Percentiles rank a stretch among this genome's conserved stretches.
These are phyloP conservation scores for Suhomyces sp. DNA, from an alignment of 805 yeast species.

Conservation along the genomic window DNA sequence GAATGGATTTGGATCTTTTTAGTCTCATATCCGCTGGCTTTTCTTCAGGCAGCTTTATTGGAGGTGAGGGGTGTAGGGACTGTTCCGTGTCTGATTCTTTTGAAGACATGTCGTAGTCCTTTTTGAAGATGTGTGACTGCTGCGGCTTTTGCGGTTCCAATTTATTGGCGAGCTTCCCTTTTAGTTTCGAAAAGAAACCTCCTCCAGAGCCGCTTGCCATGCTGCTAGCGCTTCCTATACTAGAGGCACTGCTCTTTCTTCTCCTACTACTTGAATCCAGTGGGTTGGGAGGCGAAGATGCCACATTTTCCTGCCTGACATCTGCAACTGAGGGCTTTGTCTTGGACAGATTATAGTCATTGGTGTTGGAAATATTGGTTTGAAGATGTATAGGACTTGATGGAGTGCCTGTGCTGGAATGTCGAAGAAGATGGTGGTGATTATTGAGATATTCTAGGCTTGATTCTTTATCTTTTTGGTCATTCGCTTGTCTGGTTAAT, in stretches of 20 bases:
- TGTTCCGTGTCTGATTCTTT: conserved; percentile 1
- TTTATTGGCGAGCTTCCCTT: conserved; percentile 21
- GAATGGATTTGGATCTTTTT: conserved; percentile 9
- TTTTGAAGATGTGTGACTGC: conserved; percentile 14
- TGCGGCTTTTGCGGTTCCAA: conserved; percentile 3
- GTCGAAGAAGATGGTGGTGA: background rate
- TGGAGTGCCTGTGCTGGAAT: background rate
- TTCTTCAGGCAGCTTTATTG: background rate
- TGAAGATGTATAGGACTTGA: conserved; percentile 15
- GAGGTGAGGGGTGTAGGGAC: background rate
- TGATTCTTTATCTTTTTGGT: background rate
- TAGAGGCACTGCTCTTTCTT: conserved; percentile 18
- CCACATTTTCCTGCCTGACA: conserved; percentile 19
- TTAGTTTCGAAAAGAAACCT: conserved; percentile 38
- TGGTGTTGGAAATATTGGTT: conserved; percentile 31
- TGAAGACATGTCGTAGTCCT: conserved; percentile 15
- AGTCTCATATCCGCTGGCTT: background rate
- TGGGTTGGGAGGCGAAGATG: conserved; percentile 6
- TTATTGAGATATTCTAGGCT: background rate
- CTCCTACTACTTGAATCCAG: conserved; percentile 3
- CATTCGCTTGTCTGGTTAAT: background rate
- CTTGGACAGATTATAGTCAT: conserved; percentile 27
- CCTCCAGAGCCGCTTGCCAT: conserved; percentile 13
- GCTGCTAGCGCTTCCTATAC: conserved; percentile 16
- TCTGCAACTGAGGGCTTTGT: conserved; percentile 34